Percentiles rank a stretch among this genome's conserved stretches.
phyloP scores from a whole-genome alignment of 139 green algal species.

The Chlorella sp. region DNA sequence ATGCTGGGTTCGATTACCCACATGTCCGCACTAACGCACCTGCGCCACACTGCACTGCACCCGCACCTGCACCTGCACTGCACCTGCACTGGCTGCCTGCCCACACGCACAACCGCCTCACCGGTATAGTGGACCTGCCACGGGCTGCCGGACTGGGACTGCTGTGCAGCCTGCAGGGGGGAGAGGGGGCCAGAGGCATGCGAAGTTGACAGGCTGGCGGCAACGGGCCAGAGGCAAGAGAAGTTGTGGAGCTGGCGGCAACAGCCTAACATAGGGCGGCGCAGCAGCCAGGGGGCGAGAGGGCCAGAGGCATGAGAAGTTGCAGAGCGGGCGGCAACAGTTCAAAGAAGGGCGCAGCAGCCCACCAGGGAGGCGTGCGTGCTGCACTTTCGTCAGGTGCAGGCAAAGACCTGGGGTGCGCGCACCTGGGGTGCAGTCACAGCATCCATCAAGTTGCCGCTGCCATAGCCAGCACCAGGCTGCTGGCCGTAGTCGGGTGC shows the following conservation, averaged over 20 bases:
- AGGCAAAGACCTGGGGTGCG: background rate
- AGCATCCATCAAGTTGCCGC: slow-evolving; percentile 36
- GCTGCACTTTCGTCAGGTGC: background rate
- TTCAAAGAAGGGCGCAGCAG: background rate
- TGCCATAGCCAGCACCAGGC: background rate
- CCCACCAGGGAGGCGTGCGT: background rate
- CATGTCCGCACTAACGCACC: background rate
- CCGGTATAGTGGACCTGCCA: slow-evolving; percentile 82
- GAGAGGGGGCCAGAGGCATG: background rate
- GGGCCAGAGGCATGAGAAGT: background rate
- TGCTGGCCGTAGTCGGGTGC: background rate
- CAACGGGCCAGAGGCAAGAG: background rate
- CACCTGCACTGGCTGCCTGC: no score
- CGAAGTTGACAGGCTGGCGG: background rate
- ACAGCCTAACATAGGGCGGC: background rate
- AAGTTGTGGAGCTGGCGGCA: background rate
- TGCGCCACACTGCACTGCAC: background rate
- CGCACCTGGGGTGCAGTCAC: slow-evolving; percentile 19
- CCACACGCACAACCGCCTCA: background rate
- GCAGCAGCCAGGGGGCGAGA: background rate
- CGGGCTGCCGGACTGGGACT: background rate
- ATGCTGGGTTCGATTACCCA: background rate
- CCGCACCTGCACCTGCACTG: background rate
- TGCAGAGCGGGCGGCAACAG: background rate
- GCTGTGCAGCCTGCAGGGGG: background rate